A percentile compares a stretch with the other conserved stretches of the same genome.
phyloP scores from a whole-genome alignment of 768 basidiomycete species.

The Lentinula aciculospora region DNA sequence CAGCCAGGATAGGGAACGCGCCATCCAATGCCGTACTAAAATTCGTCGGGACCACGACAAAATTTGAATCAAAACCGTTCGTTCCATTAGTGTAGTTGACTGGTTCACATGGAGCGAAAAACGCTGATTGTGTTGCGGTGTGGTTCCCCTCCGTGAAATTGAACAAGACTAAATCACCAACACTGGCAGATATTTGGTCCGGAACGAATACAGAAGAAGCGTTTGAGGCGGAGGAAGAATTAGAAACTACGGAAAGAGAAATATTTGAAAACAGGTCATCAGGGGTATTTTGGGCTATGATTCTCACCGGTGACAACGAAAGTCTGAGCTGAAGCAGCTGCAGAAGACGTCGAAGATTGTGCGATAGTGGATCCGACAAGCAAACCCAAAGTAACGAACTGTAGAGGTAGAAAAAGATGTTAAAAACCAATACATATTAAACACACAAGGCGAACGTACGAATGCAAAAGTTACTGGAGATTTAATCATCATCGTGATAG shows the following conservation, averaged over 20 bases:
- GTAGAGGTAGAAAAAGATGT: background rate
- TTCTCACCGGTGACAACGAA: background rate
- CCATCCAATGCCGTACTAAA: slow-evolving; percentile 45
- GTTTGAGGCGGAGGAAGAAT: slow-evolving; percentile 15
- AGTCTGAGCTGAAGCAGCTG: background rate
- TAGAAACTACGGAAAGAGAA: background rate
- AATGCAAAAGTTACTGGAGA: background rate
- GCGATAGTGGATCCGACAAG: background rate
- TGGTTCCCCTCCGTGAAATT: slow-evolving; percentile 53
- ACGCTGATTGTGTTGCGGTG: slow-evolving; percentile 53
- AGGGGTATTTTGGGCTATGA: background rate
- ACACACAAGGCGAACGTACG: background rate
- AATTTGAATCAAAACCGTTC: slow-evolving; percentile 55
- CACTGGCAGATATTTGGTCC: slow-evolving; percentile 28
- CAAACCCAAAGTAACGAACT: background rate
- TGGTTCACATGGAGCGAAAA: slow-evolving; percentile 48
- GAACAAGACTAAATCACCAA: slow-evolving; percentile 49
- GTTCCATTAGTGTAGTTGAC: slow-evolving; percentile 39
- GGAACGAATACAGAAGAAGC: slow-evolving; percentile 42
- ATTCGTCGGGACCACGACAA: slow-evolving; percentile 31
- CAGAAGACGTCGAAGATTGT: background rate
- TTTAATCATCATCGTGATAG: background rate
- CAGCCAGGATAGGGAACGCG: slow-evolving; percentile 35
- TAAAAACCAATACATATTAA: background rate
- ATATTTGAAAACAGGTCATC: background rate